Conservation (phyloP, 345 rosid genomes). For the Murraya koenigii region DNA sequence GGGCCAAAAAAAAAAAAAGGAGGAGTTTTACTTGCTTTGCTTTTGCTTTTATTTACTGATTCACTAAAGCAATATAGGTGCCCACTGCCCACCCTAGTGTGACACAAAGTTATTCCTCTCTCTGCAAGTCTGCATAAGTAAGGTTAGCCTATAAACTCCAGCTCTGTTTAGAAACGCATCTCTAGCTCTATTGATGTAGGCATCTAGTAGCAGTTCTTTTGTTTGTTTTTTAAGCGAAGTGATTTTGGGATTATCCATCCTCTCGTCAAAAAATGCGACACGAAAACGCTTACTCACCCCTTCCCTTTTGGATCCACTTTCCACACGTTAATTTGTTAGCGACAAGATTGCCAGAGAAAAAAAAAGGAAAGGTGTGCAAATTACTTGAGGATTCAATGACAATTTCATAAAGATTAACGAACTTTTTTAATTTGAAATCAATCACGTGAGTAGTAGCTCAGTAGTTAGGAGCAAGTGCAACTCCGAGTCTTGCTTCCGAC, state of each 20-base stretch:
- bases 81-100: neutral
- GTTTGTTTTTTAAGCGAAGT: neutral
- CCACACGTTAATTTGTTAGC: too few species aligned
- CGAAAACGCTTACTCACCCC: neutral
- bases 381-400: neutral
- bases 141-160: neutral
- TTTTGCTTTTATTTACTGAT: neutral
- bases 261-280: neutral
- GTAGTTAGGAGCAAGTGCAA: too few species aligned
- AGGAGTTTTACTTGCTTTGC: neutral
- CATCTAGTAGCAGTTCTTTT: neutral
- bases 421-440: neutral
- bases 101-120: neutral
- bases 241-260: neutral
- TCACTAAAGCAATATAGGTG: too few species aligned
- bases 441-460: neutral
- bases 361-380: neutral
- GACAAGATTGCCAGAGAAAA: too few species aligned
- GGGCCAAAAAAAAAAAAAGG: too few species aligned
- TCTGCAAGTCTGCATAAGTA: neutral
- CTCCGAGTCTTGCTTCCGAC: too few species aligned
- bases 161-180: neutral
- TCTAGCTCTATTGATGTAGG: neutral
- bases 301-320: neutral
- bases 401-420: neutral